phyloP scores from a whole-genome alignment of 169 alveolate genomes.

The Plasmodium billcollinsi region DNA sequence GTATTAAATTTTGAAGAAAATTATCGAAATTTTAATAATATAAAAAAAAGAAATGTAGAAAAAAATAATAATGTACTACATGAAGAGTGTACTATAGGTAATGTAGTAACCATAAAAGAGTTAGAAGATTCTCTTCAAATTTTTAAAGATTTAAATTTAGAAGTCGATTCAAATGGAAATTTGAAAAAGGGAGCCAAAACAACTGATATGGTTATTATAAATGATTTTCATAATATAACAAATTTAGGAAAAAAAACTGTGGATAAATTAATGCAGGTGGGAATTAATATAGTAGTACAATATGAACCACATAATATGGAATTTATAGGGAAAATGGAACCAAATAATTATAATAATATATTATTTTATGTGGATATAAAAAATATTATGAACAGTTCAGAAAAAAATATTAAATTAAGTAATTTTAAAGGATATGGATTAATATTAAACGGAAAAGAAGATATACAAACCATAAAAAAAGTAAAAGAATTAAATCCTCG shows the following conservation, averaged over 20 bases:
- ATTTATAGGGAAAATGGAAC: conserved; percentile 12
- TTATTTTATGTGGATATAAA: conserved; percentile 18
- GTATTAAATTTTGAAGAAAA: conserved; percentile 38
- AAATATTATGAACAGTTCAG: background rate
- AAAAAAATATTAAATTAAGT: conserved; percentile 17
- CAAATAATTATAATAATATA: conserved; percentile 3
- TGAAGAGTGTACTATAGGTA: conserved; percentile 56
- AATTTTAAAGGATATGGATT: conserved; percentile 35
- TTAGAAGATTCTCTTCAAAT: conserved; percentile 69
- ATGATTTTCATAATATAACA: conserved; percentile 21
- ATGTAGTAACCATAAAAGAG: conserved; percentile 61
- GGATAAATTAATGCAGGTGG: conserved; percentile 37
- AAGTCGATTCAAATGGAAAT: conserved; percentile 57
- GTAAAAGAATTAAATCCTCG: conserved; percentile 22
- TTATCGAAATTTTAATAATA: conserved; percentile 78
- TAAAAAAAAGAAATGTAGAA: conserved; percentile 76
- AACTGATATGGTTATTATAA: conserved; percentile 34
- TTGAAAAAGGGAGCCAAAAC: conserved; percentile 56
- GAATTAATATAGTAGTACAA: conserved; percentile 22
- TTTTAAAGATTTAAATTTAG: conserved; percentile 69
- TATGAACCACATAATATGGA: conserved; percentile 16
- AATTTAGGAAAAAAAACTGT: conserved; percentile 19
- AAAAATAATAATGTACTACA: conserved; percentile 72
- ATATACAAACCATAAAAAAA: conserved; percentile 24
- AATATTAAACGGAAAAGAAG: conserved; percentile 56